These are phyloP conservation scores for Diospyros lotus DNA, from an alignment of 148 eudicot species.

Conservation along the genomic window DNA sequence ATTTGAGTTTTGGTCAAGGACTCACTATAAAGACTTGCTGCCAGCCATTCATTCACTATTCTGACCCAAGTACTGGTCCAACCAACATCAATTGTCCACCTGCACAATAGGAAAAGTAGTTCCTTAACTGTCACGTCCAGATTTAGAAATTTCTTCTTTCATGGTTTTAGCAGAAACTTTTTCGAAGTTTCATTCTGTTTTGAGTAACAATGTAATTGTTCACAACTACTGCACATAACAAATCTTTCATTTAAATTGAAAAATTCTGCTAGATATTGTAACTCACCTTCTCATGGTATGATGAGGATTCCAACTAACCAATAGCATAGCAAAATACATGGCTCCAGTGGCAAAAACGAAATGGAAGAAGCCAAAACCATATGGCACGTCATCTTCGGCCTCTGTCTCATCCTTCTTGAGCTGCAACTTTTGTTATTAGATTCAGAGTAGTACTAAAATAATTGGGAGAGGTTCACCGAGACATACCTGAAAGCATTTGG, in stretches of 20 bases:
- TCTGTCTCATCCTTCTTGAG: slow-evolving; percentile 45
- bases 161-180: too few relatives aligned
- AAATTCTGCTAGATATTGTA: background rate
- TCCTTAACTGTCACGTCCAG: too few relatives aligned
- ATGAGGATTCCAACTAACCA: slow-evolving; percentile 79
- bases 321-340: slow-evolving; percentile 86
- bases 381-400: slow-evolving; percentile 67
- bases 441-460: background rate
- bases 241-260: too few relatives aligned
- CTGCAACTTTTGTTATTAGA: slow-evolving; percentile 32
- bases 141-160: too few relatives aligned
- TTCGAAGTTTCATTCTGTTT: too few relatives aligned
- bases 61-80: slow-evolving; percentile 98
- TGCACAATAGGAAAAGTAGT: slow-evolving; percentile 17
- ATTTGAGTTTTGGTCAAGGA: background rate
- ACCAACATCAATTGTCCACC: slow-evolving; percentile 94
- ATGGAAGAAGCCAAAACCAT: slow-evolving; percentile 86
- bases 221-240: too few relatives aligned
- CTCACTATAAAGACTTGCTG: slow-evolving; percentile 85
- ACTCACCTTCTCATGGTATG: slow-evolving; percentile 67
- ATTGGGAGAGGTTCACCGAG: background rate
- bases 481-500: slow-evolving; percentile 80
- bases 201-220: too few relatives aligned
- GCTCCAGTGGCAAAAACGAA: slow-evolving; percentile 85
- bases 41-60: slow-evolving; percentile 78